Evolutionary conservation across 2,329 filamentous ascomycete species (phyloP).

Genomic region (Fusarium multiceps): DNA sequence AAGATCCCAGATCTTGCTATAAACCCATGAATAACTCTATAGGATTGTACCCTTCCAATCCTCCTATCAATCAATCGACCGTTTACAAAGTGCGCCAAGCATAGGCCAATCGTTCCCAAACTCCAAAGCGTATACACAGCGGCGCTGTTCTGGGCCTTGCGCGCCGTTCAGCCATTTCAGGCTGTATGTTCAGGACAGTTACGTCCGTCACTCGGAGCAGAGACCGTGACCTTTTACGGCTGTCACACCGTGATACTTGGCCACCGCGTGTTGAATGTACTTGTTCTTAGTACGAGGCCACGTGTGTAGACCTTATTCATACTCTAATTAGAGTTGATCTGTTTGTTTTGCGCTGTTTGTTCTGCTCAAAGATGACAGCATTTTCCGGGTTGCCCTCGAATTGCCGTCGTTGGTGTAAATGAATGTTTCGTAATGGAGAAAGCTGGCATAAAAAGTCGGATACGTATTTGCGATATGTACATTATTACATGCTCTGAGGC

Average conservation of each 20-base stretch:
- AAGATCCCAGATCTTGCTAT: conserved; percentile 40
- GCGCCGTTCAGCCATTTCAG: conserved; percentile 47
- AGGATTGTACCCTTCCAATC: conserved; percentile 24
- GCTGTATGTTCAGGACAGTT: conserved; percentile 42
- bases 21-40: conserved; percentile 34
- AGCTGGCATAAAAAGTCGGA: conserved; percentile 31
- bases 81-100: conserved; percentile 40
- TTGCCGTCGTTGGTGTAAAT: conserved; percentile 36
- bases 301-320: conserved; percentile 26
- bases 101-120: conserved; percentile 31
- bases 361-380: conserved; percentile 31
- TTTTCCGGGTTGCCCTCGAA: conserved; percentile 43
- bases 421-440: conserved; percentile 36
- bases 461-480: conserved; percentile 36
- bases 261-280: conserved; percentile 36
- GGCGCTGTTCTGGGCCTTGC: conserved; percentile 25
- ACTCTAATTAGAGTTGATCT: conserved; percentile 32
- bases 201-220: conserved; percentile 45
- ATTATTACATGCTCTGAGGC: conserved; percentile 64
- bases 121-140: conserved; percentile 36
- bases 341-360: conserved; percentile 34
- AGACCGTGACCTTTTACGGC: conserved; percentile 43
- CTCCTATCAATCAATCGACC: conserved; percentile 25
- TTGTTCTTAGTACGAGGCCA: conserved; percentile 31
- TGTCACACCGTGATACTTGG: conserved; percentile 48